These are phyloP conservation scores for Yamadazyma laniorum DNA, from an alignment of 805 yeast species.

Conservation along the genomic window DNA sequence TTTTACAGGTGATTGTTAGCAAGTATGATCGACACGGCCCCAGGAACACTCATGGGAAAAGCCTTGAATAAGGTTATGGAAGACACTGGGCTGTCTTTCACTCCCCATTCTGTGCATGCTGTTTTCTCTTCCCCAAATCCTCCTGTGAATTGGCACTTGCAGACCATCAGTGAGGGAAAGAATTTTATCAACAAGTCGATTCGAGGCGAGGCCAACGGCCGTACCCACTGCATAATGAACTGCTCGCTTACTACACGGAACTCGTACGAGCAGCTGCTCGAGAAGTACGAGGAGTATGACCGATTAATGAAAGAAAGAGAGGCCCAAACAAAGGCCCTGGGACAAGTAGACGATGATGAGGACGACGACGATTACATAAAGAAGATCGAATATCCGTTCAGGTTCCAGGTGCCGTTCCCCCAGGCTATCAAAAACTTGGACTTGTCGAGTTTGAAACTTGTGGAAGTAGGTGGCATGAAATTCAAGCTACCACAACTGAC, in stretches of 20 bases:
- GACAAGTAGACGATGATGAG: conserved; percentile 12
- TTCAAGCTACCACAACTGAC: conserved; percentile 6
- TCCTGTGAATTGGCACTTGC: conserved; percentile 17
- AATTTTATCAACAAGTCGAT: conserved; percentile 34
- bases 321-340: conserved; percentile 12
- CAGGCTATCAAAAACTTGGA: conserved; percentile 13
- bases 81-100: background rate
- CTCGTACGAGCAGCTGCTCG: conserved; percentile 20
- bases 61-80: background rate
- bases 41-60: conserved; percentile 1
- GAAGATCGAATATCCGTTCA: conserved; percentile 29
- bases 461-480: conserved; percentile 1
- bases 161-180: conserved; percentile 33
- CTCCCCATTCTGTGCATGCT: conserved; percentile 31
- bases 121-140: conserved; percentile 22
- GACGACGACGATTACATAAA: conserved; percentile 25
- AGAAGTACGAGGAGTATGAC: conserved; percentile 22
- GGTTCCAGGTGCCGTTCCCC: conserved; percentile 34
- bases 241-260: conserved; percentile 36
- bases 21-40: background rate
- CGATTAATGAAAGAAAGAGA: conserved; percentile 22
- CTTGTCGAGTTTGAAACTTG: conserved; percentile 11
- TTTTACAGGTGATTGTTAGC: too few species aligned
- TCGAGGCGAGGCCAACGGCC: conserved; percentile 26
- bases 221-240: conserved; percentile 26